Percentiles rank a stretch among this genome's conserved stretches.
phyloP scores from a whole-genome alignment of 306 rosid genomes.

The Psophocarpus tetragonolobus region DNA sequence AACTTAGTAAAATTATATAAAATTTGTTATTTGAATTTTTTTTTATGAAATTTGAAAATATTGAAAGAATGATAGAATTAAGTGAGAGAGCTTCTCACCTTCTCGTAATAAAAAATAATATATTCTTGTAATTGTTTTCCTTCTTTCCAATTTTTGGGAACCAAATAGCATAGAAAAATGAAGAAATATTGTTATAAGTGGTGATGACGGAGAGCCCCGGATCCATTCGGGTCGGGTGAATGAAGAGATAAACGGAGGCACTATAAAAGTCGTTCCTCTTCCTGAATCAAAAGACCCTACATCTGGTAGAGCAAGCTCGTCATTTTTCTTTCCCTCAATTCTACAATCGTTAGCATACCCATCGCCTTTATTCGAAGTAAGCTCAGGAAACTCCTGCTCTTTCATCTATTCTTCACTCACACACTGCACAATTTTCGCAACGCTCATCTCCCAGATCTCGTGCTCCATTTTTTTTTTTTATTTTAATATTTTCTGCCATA shows the following conservation, averaged over 20 bases:
- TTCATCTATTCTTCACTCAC: neutral
- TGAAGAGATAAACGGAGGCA: neutral
- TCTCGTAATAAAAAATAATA: no score
- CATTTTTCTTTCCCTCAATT: constrained; percentile 18
- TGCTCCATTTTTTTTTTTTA: neutral
- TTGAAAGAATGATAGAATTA: no score
- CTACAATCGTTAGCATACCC: neutral
- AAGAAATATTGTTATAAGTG: no score
- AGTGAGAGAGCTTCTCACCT: no score
- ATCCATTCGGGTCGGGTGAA: constrained; percentile 29
- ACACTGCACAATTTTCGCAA: neutral
- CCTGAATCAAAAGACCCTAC: neutral
- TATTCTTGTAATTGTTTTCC: no score
- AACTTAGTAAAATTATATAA: no score
- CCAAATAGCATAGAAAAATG: no score
- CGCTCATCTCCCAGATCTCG: constrained; percentile 25
- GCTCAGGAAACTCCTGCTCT: neutral
- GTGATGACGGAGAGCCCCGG: no score
- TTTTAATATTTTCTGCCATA: neutral
- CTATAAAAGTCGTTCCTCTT: neutral
- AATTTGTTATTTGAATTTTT: no score
- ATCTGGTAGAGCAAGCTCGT: neutral
- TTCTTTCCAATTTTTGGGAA: no score
- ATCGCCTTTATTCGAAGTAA: constrained; percentile 30
- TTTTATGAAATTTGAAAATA: no score